Base-by-base conservation (phyloP, 75 land plant genomes). In the Pinus tabuliformis region DNA sequence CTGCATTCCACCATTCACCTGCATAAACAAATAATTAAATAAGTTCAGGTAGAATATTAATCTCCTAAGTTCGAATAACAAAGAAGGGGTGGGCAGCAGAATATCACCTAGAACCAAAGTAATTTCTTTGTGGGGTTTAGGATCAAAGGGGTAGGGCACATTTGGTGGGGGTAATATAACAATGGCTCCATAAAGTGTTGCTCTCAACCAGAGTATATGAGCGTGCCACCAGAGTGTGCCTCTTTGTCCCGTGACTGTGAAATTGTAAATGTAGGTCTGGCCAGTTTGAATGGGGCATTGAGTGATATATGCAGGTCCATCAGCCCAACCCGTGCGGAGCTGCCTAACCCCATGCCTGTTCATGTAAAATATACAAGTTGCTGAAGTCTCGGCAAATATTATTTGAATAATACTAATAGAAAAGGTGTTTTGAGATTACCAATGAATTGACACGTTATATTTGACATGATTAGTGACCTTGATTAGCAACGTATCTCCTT, bases 1-100 rank as follows among this genome's bases (percentile, higher is more conserved):
- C 88, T 12, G 83, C 80, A 66, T 91, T 95, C 95, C 95, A 95
- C 98, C 98, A 95, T 74, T 95, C 98, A 3, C 90, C 98, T 21
- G 52, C 12, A 52, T 7, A 5, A 20, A 36, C 24, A 16, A 5
- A 56, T 1, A 77, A 66, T 24, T 26, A 26, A 17, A 18, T 16
- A 28, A 70, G 30, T 57, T 24, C 20, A 3, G 36, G 18, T 5
- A 49, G 24, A 2, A 3, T 22, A 8, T 30, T 3, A 36, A 22
- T 42, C 28, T 16, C 21, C 37, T 2, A 22, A 13, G 28, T 1
- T 72, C 13, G 16, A 18, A 72, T 22, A 72, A 72, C 18, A 5
- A 16, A n/a, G 5, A 72, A 16, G 14, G 1, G n/a, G 7, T 72
- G 5, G 22, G 22, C 22, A 11, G 22, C 17, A 11, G 16, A 58